Conservation (phyloP, 306 rosid genomes). For the Begonia fuchsioides region DNA sequence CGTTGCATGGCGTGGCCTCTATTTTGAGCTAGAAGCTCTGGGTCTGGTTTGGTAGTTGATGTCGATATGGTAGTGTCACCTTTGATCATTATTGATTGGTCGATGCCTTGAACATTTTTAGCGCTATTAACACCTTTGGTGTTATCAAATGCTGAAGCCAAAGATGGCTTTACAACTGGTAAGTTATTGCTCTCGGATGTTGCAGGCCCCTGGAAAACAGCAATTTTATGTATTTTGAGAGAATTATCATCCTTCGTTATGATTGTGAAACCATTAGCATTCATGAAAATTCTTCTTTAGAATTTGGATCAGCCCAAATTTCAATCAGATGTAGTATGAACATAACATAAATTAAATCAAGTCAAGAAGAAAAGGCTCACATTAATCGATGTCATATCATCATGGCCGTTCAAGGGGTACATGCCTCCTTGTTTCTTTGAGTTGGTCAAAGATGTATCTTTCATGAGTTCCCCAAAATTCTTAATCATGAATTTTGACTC, state of each 20-base stretch:
- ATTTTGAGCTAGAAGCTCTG: constrained; percentile 39
- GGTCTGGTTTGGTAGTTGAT: constrained; percentile 23
- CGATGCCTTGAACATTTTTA: constrained; percentile 15
- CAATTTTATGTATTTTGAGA: constrained; percentile 18
- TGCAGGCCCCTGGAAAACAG: constrained; percentile 32
- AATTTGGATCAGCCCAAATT: too few relatives aligned
- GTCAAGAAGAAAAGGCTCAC: constrained; percentile 18
- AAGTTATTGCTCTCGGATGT: constrained; percentile 44
- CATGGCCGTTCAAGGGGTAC: constrained; percentile 20
- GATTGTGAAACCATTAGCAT: too few relatives aligned
- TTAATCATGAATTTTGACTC: constrained; percentile 30
- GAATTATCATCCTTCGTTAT: too few relatives aligned
- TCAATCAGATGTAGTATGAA: too few relatives aligned
- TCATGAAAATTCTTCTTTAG: too few relatives aligned
- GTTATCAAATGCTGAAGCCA: constrained; percentile 15
- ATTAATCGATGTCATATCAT: constrained; percentile 21
- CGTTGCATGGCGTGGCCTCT: constrained; percentile 67
- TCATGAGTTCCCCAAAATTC: constrained; percentile 25
- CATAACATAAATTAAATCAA: too few relatives aligned
- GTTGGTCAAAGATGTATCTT: constrained; percentile 17
- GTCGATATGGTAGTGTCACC: constrained; percentile 20
- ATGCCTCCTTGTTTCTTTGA: constrained; percentile 25
- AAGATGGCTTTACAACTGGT: constrained; percentile 17
- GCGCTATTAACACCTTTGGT: constrained; percentile 10
- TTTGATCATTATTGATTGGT: constrained; percentile 20